Evolutionary conservation across 108 stramenopile genomes (phyloP).

Genomic region (Mediolabrus comicus): DNA sequence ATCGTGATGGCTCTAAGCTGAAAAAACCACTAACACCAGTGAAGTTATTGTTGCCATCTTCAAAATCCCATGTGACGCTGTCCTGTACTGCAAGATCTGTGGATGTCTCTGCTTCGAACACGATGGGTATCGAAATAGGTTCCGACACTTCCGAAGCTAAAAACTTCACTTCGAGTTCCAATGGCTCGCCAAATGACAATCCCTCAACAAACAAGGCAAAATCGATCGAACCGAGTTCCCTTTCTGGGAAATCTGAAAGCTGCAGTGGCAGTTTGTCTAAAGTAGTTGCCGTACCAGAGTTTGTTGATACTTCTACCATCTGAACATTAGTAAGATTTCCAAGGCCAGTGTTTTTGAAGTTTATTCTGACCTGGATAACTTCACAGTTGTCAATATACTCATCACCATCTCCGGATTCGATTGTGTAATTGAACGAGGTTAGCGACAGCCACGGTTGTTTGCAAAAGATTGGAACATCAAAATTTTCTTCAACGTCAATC

Average conservation of each 20-base stretch:
- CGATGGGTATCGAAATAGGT: not conserved
- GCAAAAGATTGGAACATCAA: not conserved
- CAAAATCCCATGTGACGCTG: not conserved
- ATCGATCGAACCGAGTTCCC: not conserved
- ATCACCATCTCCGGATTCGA: not conserved
- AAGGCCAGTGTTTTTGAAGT: not conserved
- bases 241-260: not conserved
- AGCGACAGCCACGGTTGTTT: not conserved
- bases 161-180: not conserved
- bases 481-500: not conserved
- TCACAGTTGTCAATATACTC: not conserved
- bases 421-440: not conserved
- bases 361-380: not conserved
- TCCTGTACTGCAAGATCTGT: not conserved
- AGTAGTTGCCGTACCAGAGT: not conserved
- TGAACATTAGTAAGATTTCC: not conserved
- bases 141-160: not conserved
- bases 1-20: not conserved
- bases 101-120: not conserved
- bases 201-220: not conserved
- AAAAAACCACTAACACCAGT: not conserved
- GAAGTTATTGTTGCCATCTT: not conserved
- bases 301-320: not conserved
- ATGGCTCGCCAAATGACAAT: not conserved
- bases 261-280: not conserved